These are phyloP conservation scores for Gymnopus androsaceus DNA, from an alignment of 1,284 basidiomycete species.

Conservation along the genomic window DNA sequence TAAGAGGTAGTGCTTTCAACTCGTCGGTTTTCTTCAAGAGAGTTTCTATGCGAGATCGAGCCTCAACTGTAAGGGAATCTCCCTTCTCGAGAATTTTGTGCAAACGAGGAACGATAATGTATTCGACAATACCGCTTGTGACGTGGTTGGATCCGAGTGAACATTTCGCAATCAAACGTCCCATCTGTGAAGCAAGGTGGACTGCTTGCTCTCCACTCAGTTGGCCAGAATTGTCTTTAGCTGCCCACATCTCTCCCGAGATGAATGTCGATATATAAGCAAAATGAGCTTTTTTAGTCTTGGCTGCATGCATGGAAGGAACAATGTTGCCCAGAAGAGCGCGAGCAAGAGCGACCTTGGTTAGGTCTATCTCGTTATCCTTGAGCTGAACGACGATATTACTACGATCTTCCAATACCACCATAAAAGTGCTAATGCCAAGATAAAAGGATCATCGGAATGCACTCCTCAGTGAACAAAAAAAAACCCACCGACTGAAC, in stretches of 20 bases:
- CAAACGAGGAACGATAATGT: too few species aligned
- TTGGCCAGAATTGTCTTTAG: background rate
- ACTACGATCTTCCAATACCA: background rate
- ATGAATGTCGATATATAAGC: conserved; percentile 7
- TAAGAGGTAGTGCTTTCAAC: background rate
- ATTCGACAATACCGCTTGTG: too few species aligned
- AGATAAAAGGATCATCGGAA: background rate
- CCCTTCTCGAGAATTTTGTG: too few species aligned
- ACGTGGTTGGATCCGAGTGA: too few species aligned
- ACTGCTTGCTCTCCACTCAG: background rate
- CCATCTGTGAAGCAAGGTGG: background rate
- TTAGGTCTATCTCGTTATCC: conserved; percentile 11
- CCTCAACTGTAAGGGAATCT: background rate
- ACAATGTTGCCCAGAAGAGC: conserved; percentile 9
- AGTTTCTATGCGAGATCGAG: background rate
- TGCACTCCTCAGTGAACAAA: background rate
- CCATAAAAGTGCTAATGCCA: conserved; percentile 1
- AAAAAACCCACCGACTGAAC: conserved; percentile 3
- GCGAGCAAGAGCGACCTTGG: conserved; percentile 5
- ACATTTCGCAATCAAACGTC: background rate
- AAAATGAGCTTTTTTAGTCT: conserved; percentile 1
- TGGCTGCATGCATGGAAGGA: conserved; percentile 1
- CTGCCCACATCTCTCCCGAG: background rate
- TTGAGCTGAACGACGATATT: conserved; percentile 7
- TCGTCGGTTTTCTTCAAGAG: background rate